Evolutionary conservation across 305 asterid genomes (phyloP), one percentile per base, ranked within the genome.

Genomic region (Rubia balearica): DNA sequence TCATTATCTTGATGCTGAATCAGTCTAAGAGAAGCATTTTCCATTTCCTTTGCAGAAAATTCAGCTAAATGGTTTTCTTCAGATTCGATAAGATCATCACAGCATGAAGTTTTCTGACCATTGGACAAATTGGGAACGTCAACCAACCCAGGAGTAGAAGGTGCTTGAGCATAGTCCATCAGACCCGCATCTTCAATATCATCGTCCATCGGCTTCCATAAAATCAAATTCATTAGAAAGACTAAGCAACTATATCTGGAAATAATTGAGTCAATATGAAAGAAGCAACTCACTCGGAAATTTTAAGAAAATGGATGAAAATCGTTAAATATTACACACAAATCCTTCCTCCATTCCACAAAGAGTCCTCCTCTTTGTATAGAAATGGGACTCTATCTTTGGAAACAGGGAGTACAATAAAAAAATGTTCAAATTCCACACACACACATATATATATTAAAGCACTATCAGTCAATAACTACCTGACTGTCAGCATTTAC

Each of bases 141-240:
- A 64, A 60, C 85, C 81, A 95, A 80, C 68, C 98, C 92, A 75
- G 99, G 99, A 77, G 99, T 95, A 77, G 87, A 74, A 62, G 99
- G 99, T 79, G 97, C 99, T 70, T 92, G 95, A 76, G 90, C 95
- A 74, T 85, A 86, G 71, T 92, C 98, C 92, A 90, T 80, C 55
- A 80, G 72, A 76, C 86, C 88, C 59, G 72, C 83, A 69, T 80
- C 79, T 61, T 75, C 92, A 76, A 77, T 82, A 83, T 53, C 86
- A 71, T 65, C 84, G 55, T 71, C 90, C 67, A 84, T 82, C 94
- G 89, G 87, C 78, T 55, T 64, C 66, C 75, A 74, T 41, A 74
- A 43, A 68, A 74, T 38, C 55, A 76, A 21, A 66, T 65, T 66
- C 16, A 61, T 33, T 7, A 59, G 53, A 63, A n/a, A 63, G 55